These are phyloP conservation scores for Elaphomyces granulatus DNA, from an alignment of 495 filamentous ascomycete genomes.

Conservation along the genomic window DNA sequence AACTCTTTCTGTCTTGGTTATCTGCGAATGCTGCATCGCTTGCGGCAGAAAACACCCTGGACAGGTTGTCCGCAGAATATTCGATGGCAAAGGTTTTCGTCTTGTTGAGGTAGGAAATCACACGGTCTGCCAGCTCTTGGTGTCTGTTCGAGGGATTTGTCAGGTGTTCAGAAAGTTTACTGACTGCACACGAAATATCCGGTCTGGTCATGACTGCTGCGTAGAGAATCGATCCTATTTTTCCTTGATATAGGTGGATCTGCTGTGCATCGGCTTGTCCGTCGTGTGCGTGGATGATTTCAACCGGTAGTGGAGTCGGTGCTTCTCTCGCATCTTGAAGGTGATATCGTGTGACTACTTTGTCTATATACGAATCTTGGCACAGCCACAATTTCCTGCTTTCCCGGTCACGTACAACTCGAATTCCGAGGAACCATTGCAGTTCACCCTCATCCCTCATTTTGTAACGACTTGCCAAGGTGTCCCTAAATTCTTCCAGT, in stretches of 20 bases:
- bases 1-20: too few species aligned
- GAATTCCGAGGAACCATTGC: background rate
- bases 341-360: background rate
- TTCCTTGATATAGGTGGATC: slow-evolving; percentile 9
- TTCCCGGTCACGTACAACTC: background rate
- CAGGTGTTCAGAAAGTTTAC: slow-evolving; percentile 9
- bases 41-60: too few species aligned
- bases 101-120: slow-evolving; percentile 1
- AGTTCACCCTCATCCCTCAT: background rate
- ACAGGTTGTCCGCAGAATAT: too few species aligned
- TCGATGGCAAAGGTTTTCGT: background rate
- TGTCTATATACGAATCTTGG: background rate
- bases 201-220: slow-evolving; percentile 11
- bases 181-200: slow-evolving; percentile 10
- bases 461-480: background rate
- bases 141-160: slow-evolving; percentile 12
- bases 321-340: background rate
- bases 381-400: background rate
- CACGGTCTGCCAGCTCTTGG: slow-evolving; percentile 3
- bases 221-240: slow-evolving; percentile 16
- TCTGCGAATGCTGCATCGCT: too few species aligned
- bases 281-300: background rate
- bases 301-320: background rate
- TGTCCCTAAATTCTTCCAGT: background rate
- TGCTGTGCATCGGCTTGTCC: background rate